Evolutionary conservation across 176 grass and related monocot species (phyloP).

Genomic region (Musa beccarii): DNA sequence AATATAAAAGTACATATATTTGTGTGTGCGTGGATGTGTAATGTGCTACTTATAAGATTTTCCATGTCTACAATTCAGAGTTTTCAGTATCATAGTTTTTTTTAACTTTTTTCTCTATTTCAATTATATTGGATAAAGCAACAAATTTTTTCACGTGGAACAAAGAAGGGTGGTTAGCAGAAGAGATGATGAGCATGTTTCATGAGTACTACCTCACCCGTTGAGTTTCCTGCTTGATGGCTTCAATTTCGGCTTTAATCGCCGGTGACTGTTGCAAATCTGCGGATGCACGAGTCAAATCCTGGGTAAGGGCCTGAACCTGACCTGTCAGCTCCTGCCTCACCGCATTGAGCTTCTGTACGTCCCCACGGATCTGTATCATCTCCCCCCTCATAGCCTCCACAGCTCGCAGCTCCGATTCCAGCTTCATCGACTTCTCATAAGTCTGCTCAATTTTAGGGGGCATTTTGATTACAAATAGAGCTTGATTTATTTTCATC

Average conservation of each 20-base stretch:
- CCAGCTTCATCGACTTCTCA: slow-evolving; percentile 63
- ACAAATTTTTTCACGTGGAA: no score
- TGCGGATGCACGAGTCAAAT: slow-evolving; percentile 41
- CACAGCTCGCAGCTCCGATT: slow-evolving; percentile 33
- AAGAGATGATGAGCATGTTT: no score
- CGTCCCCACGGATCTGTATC: slow-evolving; percentile 43
- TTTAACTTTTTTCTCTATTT: no score
- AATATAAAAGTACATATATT: no score
- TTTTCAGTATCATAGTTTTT: no score
- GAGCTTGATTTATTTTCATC: not conserved
- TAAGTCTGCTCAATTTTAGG: slow-evolving; percentile 25
- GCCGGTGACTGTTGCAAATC: slow-evolving; percentile 60
- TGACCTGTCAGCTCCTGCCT: slow-evolving; percentile 63
- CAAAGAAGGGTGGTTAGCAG: no score
- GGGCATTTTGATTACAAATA: not conserved
- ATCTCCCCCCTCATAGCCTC: slow-evolving; percentile 51
- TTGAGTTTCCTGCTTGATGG: slow-evolving; percentile 57
- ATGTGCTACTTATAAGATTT: no score
- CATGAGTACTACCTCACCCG: slow-evolving; percentile 40
- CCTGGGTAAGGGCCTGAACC: slow-evolving; percentile 52
- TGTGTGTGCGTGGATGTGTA: no score
- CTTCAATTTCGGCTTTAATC: slow-evolving; percentile 62
- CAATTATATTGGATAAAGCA: no score
- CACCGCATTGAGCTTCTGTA: slow-evolving; percentile 48
- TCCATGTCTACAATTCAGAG: no score